Evolutionary conservation across 768 basidiomycete genomes (phyloP), one percentile per base, ranked within the genome.

Genomic region (Suillus occidentalis): DNA sequence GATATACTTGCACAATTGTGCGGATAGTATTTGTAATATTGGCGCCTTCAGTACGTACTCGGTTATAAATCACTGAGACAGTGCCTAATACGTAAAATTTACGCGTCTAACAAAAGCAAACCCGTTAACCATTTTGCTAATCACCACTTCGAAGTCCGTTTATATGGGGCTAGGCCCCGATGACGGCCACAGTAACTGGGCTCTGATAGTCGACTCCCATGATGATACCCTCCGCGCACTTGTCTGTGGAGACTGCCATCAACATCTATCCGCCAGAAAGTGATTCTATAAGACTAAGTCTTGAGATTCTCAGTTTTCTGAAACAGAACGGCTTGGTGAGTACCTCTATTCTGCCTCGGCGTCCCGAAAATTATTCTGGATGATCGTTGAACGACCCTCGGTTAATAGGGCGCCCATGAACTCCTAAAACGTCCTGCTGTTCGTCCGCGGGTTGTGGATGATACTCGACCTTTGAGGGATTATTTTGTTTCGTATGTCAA

Each of bases 401-500:
- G 5, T 58, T 20, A 6, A 58, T 75, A 61, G 78, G 80, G 45
- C 72, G 68, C 61, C 18, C 31, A 28, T 22, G 56, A 69, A 7
- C 59, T 87, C 12, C 69, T 82, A 16, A 70, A 67, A 37, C 74
- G 74, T 20, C 82, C 84, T 9, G 72, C 76, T 7, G 68, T 87
- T 25, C 59, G 22, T 9, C 63, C 67, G 2, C 69, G 65, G 2
- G 66, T 72, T 0, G 78, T 81, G 0, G 80, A 82, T 63, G 81
- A 83, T 66, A 75, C 77, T 16, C 72, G 83, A 43, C 85, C 86
- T 8, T 69, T 87, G 42, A 83, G 82, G 4, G 76, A 85, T 60
- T 88, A 89, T 69, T 87, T 84, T 65, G 79, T 88, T 61, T 88
- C 87, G 68, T 72, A 52, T 42, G 68, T 67, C 49, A 53, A 18